Evolutionary conservation across 1,284 basidiomycete genomes (phyloP).

Genomic region (Apiotrichum mycotoxinovorans): DNA sequence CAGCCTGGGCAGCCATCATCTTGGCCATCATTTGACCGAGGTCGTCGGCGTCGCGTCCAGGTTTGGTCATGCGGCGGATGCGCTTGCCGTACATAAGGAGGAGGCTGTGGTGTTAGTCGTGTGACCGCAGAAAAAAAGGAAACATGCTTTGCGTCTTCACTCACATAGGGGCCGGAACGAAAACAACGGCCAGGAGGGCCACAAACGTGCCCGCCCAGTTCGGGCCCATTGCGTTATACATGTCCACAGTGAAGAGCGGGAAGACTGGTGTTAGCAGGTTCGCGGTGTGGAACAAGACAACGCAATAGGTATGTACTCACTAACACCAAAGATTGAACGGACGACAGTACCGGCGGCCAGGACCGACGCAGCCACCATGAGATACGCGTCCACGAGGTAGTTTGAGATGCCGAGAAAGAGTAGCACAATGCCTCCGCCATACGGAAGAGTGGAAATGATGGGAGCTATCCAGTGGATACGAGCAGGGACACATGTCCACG

Average conservation of each 20-base stretch:
- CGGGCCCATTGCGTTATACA: conserved; percentile 60
- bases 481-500: conserved; percentile 58
- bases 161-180: conserved; percentile 23
- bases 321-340: conserved; percentile 59
- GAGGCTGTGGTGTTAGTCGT: conserved; percentile 12
- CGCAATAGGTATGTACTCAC: neutral
- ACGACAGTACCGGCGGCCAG: conserved; percentile 65
- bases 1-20: neutral
- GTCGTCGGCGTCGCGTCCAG: conserved; percentile 25
- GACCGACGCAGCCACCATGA: conserved; percentile 54
- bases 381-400: conserved; percentile 65
- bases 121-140: no score
- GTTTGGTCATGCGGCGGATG: conserved; percentile 26
- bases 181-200: conserved; percentile 29
- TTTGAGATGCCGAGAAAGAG: conserved; percentile 27
- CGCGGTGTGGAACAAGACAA: no score
- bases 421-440: conserved; percentile 52
- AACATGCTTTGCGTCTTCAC: neutral
- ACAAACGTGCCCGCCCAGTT: conserved; percentile 55
- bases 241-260: conserved; percentile 57
- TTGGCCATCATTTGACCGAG: conserved; percentile 30
- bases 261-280: conserved; percentile 43
- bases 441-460: conserved; percentile 61
- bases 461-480: conserved; percentile 61
- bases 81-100: conserved; percentile 25